Evolutionary conservation across 164 flowering plant genomes (phyloP), one percentile per base, ranked within the genome.

Genomic region (Vitis rupestris): DNA sequence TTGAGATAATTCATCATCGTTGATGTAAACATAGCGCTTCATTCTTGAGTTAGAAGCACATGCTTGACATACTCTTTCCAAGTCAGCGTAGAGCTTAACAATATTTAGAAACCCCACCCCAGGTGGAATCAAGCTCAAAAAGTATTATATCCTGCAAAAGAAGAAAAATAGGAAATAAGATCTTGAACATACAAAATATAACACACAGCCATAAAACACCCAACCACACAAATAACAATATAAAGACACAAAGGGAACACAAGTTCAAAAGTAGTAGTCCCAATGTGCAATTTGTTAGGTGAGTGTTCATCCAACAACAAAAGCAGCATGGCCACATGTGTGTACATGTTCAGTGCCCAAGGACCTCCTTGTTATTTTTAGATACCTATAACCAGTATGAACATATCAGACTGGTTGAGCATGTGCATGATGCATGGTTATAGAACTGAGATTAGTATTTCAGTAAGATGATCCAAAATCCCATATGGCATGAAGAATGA

Each of bases 11-110:
- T 86, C 85, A 69, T 87, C 89, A 65, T 93, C 97, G 66, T 88
- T 87, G 66, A 95, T 87, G 79, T 91, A 88, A 7, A 91, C 91
- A 69, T 63, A 91, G 17, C 97, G 96, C 89, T 88, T 95, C 97
- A 94, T 94, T 65, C 61, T 75, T 67, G 61, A 70, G 64, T 54
- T 50, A 67, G 58, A 71, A 67, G 74, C 74, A 70, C 10, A 57
- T 27, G 49, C 51, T 58, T 37, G 44, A 37, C 19, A 61, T 2
- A 55, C 63, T 55, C 72, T 67, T 52, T 61, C 53, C 10, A 49
- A 61, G 50, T 14, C 59, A 55, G 10, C 16, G 37, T 10, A 57
- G 59, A 47, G 30, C 47, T 56, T 54, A 49, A 66, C 60, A 66
- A 12, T 57, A 50, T 17, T 58, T 14, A 62, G 61, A 37, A 29